A percentile compares a stretch with the other conserved stretches of the same genome.
Conservation (phyloP, 768 basidiomycete genomes). For the Royoungia palumana region DNA sequence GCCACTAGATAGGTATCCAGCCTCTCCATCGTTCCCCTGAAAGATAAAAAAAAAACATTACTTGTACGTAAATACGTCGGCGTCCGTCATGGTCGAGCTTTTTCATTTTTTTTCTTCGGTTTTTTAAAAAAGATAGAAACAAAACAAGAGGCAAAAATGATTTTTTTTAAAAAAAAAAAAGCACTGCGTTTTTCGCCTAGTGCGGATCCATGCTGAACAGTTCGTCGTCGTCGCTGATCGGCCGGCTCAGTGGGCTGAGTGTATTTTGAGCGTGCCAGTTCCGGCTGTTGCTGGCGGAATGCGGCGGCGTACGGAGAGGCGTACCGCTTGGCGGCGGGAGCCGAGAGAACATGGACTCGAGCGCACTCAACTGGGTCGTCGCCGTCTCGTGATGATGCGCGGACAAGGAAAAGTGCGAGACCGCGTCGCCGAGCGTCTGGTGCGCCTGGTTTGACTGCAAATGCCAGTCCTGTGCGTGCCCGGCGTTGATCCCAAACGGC, state of each 20-base stretch:
- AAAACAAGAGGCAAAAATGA: too few species aligned
- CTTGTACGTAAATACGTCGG: conserved; percentile 25
- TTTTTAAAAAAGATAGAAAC: too few species aligned
- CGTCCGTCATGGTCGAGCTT: conserved; percentile 9
- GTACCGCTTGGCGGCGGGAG: conserved; percentile 26
- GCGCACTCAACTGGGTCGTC: conserved; percentile 20
- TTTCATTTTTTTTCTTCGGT: conserved; percentile 4
- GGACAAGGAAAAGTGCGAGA: conserved; percentile 24
- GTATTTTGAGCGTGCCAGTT: conserved; percentile 38
- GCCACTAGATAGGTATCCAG: conserved; percentile 32
- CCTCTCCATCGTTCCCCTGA: conserved; percentile 27
- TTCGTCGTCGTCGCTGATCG: conserved; percentile 62
- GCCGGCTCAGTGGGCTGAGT: conserved; percentile 60
- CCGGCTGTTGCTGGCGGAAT: conserved; percentile 22
- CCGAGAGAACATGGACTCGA: conserved; percentile 56
- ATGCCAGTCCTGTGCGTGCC: conserved; percentile 28
- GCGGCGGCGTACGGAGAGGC: conserved; percentile 29
- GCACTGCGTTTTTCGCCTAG: neutral
- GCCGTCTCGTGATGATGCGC: conserved; percentile 21
- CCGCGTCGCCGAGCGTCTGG: conserved; percentile 12
- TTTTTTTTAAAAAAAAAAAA: too few species aligned
- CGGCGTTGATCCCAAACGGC: conserved; percentile 31
- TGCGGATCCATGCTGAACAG: conserved; percentile 63
- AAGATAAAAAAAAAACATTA: conserved; percentile 23
- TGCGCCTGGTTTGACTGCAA: conserved; percentile 23